Base-by-base conservation (phyloP, 345 rosid species). In the Cardamine occulta region DNA sequence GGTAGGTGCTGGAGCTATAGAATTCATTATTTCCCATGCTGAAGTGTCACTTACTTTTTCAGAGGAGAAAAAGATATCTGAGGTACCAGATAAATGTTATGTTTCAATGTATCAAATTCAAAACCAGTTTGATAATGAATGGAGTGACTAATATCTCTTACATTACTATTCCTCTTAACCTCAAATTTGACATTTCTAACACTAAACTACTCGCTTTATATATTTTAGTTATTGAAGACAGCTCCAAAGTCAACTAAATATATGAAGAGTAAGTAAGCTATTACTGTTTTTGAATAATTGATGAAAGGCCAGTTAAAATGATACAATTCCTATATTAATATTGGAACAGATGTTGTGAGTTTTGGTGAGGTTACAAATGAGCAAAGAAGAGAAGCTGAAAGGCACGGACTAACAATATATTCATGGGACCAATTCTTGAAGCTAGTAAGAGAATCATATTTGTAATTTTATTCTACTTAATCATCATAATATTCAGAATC, bases 1-100 rank as follows among this genome's bases (percentile, higher is more conserved):
- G 45, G 19, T 74, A 96, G 99, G 99, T 80, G 98, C 97, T 69
- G 88, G 88, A 68, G 99, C 99, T 28, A 88, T 96, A 53, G 91
- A 96, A 72, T 96, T 87, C 72, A 83, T 96, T 64, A 83, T 93
- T 74, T 81, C 91, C 80, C 98, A 96, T 82, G 84, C 99, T 42
- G 98, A 93, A 78, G 87, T 93, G 31, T 85, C 96, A 69, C 86
- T 93, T 83, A 88, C 86, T 74, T 96, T 96, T 82, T 87, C 86
- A 7, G 99, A 96, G 80, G 97, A 88, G 78, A 93, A 91, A 64
- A 96, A 89, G 71, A 86, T 93, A 60, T 59, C 86, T 23, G 99
- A 93, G 99, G 99, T 95, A 60, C 19, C 9, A 34, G 11, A 35
- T 13, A 2, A 19, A 31, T 24, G 4, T 5, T 28, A 34, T 54